Percentiles rank a stretch among this genome's conserved stretches.
These are phyloP conservation scores for Amanita muscaria DNA, from an alignment of 768 basidiomycete genomes.

Conservation along the genomic window DNA sequence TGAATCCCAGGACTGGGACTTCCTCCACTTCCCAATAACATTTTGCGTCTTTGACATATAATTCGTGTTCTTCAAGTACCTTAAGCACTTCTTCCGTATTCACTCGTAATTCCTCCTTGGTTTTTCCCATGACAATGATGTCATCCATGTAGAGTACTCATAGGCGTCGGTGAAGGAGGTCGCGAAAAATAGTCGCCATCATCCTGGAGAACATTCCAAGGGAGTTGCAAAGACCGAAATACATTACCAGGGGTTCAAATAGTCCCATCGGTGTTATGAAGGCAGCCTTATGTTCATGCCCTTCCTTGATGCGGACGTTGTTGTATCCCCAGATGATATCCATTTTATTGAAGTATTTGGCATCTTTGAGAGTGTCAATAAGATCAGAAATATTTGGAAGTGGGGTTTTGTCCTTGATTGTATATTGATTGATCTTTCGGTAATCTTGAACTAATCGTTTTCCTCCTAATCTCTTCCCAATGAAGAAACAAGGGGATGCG, in stretches of 20 bases:
- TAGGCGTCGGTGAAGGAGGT: slow-evolving; percentile 17
- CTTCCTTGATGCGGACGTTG: slow-evolving; percentile 30
- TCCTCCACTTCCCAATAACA: not conserved
- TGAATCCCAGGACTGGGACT: not conserved
- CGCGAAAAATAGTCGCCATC: too few species aligned
- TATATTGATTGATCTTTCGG: not conserved
- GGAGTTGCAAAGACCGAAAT: too few species aligned
- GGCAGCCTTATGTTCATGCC: slow-evolving; percentile 35
- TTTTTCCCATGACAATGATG: not conserved
- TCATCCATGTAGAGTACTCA: not conserved
- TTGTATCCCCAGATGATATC: slow-evolving; percentile 33
- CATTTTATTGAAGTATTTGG: slow-evolving; percentile 25
- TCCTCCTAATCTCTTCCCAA: too few species aligned
- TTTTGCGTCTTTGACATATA: not conserved
- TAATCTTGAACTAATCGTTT: not conserved
- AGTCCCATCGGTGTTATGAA: slow-evolving; percentile 28
- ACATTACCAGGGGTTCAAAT: too few species aligned
- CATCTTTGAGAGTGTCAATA: not conserved
- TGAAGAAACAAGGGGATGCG: too few species aligned
- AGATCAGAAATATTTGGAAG: not conserved
- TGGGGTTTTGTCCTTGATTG: not conserved
- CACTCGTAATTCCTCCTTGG: not conserved
- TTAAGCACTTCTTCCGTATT: not conserved
- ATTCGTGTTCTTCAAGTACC: not conserved
- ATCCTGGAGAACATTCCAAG: too few species aligned